These are phyloP conservation scores for Grosmannia penicillata DNA, from an alignment of 2,329 filamentous ascomycete species.

Conservation along the genomic window DNA sequence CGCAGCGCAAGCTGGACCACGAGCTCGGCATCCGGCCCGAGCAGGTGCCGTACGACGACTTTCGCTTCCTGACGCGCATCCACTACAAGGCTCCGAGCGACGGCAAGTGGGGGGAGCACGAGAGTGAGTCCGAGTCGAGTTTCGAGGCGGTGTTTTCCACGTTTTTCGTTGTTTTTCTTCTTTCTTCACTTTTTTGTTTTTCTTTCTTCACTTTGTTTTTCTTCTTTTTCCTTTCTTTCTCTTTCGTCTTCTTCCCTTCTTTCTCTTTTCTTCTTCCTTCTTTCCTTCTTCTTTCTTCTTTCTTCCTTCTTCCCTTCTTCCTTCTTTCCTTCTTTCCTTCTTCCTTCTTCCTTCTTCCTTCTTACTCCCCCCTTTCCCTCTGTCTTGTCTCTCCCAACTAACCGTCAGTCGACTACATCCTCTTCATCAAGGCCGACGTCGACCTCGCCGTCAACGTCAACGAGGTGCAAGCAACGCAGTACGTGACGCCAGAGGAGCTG, in stretches of 20 bases:
- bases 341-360: background rate
- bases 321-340: background rate
- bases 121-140: slow-evolving; percentile 57
- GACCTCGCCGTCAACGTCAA: slow-evolving; percentile 71
- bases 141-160: background rate
- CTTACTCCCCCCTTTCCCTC: background rate
- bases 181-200: no score
- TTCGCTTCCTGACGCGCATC: slow-evolving; percentile 88
- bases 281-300: no score
- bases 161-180: background rate
- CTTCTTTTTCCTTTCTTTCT: background rate
- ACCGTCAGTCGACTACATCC: slow-evolving; percentile 78
- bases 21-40: slow-evolving; percentile 82
- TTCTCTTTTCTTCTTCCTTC: no score
- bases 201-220: no score
- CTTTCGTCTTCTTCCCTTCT: background rate
- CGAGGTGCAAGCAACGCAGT: slow-evolving; percentile 74
- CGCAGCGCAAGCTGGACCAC: slow-evolving; percentile 84
- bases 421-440: slow-evolving; percentile 93
- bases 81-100: slow-evolving; percentile 97
- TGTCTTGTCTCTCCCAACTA: background rate
- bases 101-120: slow-evolving; percentile 97
- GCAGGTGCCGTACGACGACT: slow-evolving; percentile 82
- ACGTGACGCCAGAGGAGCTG: slow-evolving; percentile 69
- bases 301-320: no score